These are phyloP conservation scores for Umbellularia californica DNA, from an alignment of 164 flowering plant genomes.

Conservation along the genomic window DNA sequence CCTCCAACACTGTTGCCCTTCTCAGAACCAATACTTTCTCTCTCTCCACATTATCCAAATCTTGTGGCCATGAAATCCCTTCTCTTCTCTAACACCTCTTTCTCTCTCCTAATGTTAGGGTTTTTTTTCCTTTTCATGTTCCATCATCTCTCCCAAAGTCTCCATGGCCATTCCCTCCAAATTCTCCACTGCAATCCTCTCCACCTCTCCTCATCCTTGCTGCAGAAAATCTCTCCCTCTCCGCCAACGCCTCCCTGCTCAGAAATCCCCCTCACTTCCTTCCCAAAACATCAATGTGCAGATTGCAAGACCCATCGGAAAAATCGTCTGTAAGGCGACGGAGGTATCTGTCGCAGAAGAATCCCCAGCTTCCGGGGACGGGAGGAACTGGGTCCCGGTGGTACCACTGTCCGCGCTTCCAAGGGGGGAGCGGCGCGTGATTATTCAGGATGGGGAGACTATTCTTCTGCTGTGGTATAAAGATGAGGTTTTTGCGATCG, in stretches of 20 bases:
- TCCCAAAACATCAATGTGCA: conserved; percentile 9
- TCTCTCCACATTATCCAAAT: conserved; percentile 12
- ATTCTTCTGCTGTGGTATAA: conserved; percentile 89
- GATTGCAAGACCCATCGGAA: not conserved
- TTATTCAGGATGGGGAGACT: conserved; percentile 72
- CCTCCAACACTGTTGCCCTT: not conserved
- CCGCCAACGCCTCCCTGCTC: not conserved
- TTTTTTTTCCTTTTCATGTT: not conserved
- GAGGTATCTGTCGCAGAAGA: conserved; percentile 44
- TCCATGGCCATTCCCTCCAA: conserved; percentile 36
- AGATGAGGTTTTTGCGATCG: conserved; percentile 72
- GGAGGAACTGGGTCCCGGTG: conserved; percentile 79
- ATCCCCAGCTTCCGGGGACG: conserved; percentile 26
- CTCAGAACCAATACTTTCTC: not conserved
- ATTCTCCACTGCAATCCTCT: conserved; percentile 18
- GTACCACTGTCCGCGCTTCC: conserved; percentile 84
- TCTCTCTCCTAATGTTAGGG: conserved; percentile 8
- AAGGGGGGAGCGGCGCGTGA: conserved; percentile 87
- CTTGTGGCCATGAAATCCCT: conserved; percentile 21
- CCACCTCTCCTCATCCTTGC: conserved; percentile 16
- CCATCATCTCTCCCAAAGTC: not conserved
- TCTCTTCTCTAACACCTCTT: not conserved
- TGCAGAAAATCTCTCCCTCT: conserved; percentile 9
- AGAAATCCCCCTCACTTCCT: conserved; percentile 6
- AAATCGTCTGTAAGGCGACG: conserved; percentile 54